Percentiles rank a stretch among this genome's conserved stretches.
Conservation (phyloP, 2,329 filamentous ascomycete genomes). For the Acrodontium crateriforme region DNA sequence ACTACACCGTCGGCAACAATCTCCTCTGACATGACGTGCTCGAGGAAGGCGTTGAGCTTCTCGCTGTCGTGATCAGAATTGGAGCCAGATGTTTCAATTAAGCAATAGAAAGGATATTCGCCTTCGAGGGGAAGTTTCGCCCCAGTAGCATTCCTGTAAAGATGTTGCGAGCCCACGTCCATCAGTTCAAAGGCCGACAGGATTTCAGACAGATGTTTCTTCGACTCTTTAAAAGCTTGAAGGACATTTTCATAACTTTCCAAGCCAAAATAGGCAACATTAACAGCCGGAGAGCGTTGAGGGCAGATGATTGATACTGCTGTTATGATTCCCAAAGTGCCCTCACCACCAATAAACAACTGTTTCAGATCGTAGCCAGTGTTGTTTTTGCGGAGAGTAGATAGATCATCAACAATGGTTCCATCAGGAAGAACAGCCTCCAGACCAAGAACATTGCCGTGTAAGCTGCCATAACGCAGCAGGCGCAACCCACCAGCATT, state of each 20-base stretch:
- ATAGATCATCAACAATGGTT: slow-evolving; percentile 79
- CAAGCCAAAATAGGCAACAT: slow-evolving; percentile 88
- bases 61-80: slow-evolving; percentile 84
- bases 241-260: slow-evolving; percentile 84
- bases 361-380: slow-evolving; percentile 97
- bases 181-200: slow-evolving; percentile 96
- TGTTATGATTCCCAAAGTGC: slow-evolving; percentile 89
- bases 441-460: slow-evolving; percentile 82
- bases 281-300: slow-evolving; percentile 72
- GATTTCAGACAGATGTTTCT: slow-evolving; percentile 82
- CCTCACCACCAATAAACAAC: slow-evolving; percentile 89
- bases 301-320: slow-evolving; percentile 81
- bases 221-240: slow-evolving; percentile 74
- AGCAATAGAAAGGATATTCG: slow-evolving; percentile 85
- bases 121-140: slow-evolving; percentile 70
- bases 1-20: slow-evolving; percentile 82
- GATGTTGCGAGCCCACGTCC: slow-evolving; percentile 68
- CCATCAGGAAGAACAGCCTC: slow-evolving; percentile 91
- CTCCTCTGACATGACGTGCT: slow-evolving; percentile 77
- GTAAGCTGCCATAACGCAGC: slow-evolving; percentile 83
- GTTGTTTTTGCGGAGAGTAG: slow-evolving; percentile 89
- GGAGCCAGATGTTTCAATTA: slow-evolving; percentile 91
- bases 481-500: slow-evolving; percentile 88
- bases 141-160: slow-evolving; percentile 61
- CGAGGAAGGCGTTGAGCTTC: slow-evolving; percentile 81